Conservation (phyloP, 768 basidiomycete species). For the Imleria badia region DNA sequence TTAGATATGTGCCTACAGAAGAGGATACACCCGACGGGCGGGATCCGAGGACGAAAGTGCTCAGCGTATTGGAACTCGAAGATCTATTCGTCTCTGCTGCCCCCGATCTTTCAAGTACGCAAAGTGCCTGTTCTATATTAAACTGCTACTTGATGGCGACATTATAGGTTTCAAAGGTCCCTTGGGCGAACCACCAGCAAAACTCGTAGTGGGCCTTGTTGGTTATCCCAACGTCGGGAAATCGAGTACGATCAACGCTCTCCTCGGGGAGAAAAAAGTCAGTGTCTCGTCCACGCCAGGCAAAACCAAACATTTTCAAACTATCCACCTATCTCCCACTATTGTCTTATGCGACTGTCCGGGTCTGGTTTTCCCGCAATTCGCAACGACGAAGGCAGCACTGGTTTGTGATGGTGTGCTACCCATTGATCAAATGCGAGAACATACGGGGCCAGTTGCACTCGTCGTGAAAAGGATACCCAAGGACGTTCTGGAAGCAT, state of each 20-base stretch:
- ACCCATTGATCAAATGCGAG: slow-evolving; percentile 96
- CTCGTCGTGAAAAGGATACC: slow-evolving; percentile 80
- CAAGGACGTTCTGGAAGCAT: slow-evolving; percentile 80
- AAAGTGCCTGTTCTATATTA: slow-evolving; percentile 9
- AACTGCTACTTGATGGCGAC: slow-evolving; percentile 1
- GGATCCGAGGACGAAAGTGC: slow-evolving; percentile 71
- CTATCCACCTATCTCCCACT: slow-evolving; percentile 86
- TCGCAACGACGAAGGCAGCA: slow-evolving; percentile 94
- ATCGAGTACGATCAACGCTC: slow-evolving; percentile 95
- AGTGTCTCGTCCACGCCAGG: slow-evolving; percentile 98
- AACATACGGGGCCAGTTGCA: slow-evolving; percentile 82
- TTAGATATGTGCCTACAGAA: slow-evolving; percentile 54
- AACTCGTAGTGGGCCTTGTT: slow-evolving; percentile 84
- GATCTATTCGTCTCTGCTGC: slow-evolving; percentile 71
- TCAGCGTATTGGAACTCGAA: slow-evolving; percentile 87
- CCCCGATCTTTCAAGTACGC: slow-evolving; percentile 66
- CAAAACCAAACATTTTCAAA: slow-evolving; percentile 99
- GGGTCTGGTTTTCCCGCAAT: slow-evolving; percentile 97
- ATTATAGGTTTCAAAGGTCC: slow-evolving; percentile 59
- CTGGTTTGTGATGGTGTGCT: slow-evolving; percentile 95
- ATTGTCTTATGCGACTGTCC: slow-evolving; percentile 96
- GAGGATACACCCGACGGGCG: slow-evolving; percentile 49
- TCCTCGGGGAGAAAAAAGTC: slow-evolving; percentile 95
- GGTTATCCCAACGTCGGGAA: slow-evolving; percentile 99
- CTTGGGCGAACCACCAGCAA: slow-evolving; percentile 56